Conservation (phyloP, 345 rosid species). For the Eucalyptus marginata region DNA sequence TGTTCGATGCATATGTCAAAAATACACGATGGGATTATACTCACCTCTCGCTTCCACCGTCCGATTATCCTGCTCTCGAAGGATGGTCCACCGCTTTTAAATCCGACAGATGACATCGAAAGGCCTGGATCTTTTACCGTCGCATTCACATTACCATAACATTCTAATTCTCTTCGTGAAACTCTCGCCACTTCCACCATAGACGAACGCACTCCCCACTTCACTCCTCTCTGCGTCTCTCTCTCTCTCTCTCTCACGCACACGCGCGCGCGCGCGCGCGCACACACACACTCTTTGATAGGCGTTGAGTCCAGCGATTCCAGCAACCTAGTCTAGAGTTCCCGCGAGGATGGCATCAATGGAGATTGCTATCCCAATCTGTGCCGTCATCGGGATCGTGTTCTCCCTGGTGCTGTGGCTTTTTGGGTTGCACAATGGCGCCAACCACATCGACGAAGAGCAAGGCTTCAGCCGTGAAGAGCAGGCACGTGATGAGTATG, state of each 20-base stretch:
- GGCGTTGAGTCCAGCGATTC: not conserved
- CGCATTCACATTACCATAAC: not conserved
- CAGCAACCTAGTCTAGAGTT: not conserved
- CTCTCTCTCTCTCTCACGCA: not conserved
- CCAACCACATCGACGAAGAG: no score
- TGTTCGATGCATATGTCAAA: not conserved
- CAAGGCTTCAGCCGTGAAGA: no score
- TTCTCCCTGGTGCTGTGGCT: no score
- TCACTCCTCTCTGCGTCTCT: not conserved
- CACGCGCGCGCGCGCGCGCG: no score
- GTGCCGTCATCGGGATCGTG: no score
- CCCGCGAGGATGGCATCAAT: not conserved
- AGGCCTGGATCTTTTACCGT: not conserved
- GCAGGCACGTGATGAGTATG: no score
- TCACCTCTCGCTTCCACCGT: not conserved
- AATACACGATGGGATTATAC: not conserved
- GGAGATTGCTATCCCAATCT: no score
- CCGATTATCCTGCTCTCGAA: not conserved
- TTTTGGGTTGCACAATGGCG: no score
- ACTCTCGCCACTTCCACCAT: not conserved
- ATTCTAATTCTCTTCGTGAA: not conserved
- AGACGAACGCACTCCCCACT: not conserved
- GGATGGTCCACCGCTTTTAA: not conserved
- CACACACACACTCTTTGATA: rapidly evolving
- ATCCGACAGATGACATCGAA: not conserved